A percentile compares a stretch with the other conserved stretches of the same genome.
Conservation (phyloP, 1,284 basidiomycete species). For the Trichosporon inkin region DNA sequence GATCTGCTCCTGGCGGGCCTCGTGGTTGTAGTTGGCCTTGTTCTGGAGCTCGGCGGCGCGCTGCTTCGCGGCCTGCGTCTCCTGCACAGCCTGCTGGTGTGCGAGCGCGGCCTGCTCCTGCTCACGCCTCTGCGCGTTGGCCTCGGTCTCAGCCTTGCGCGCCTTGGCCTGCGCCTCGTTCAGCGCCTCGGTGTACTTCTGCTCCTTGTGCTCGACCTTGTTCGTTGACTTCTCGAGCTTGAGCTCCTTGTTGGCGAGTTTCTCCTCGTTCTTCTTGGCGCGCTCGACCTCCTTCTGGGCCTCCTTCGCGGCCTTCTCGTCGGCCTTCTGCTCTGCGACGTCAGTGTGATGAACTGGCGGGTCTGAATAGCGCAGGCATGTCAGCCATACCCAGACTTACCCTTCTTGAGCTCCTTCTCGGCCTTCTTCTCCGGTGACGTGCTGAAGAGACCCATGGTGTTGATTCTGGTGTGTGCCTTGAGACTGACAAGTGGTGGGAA, state of each 20-base stretch:
- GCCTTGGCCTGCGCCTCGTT: constrained; percentile 3
- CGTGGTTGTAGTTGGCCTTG: not conserved
- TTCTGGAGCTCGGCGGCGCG: not conserved
- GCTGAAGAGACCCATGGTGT: constrained; percentile 41
- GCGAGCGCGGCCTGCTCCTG: not conserved
- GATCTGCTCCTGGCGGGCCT: not conserved
- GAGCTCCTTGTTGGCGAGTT: constrained; percentile 34
- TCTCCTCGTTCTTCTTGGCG: constrained; percentile 37
- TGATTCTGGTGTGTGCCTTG: not conserved
- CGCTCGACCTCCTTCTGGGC: constrained; percentile 35
- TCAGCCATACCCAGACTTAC: constrained; percentile 19
- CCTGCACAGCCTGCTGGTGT: not conserved
- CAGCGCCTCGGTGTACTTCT: not conserved
- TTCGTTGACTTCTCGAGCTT: constrained; percentile 22
- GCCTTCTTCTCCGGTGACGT: constrained; percentile 36
- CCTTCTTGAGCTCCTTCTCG: constrained; percentile 40
- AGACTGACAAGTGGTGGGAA: not conserved
- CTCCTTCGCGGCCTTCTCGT: constrained; percentile 33
- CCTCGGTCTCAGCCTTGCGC: not conserved
- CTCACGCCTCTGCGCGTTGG: not conserved
- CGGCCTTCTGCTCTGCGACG: constrained; percentile 27
- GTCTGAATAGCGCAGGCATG: no score
- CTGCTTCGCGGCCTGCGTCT: not conserved
- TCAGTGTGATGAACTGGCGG: not conserved
- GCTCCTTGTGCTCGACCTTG: constrained; percentile 4